Evolutionary conservation across 2,329 filamentous ascomycete species (phyloP).

Genomic region (Pestalotiopsis sp.): DNA sequence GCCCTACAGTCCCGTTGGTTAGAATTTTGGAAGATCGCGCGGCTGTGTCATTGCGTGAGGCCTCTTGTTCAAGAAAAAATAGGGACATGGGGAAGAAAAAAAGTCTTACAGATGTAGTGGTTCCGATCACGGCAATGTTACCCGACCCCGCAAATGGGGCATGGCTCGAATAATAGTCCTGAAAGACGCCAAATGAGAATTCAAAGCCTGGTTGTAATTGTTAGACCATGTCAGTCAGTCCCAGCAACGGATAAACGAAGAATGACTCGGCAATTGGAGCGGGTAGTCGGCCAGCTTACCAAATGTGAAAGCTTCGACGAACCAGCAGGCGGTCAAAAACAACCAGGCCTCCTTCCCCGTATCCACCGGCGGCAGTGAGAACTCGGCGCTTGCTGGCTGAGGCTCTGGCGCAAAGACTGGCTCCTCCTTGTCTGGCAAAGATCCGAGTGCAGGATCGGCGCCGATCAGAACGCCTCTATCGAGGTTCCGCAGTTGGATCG

Average conservation of each 20-base stretch:
- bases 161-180: slow-evolving; percentile 6
- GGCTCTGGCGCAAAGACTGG: neutral
- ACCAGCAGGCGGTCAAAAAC: slow-evolving; percentile 10
- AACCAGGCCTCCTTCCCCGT: slow-evolving; percentile 6
- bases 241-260: neutral
- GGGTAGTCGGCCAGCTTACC: neutral
- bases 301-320: slow-evolving; percentile 7
- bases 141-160: neutral
- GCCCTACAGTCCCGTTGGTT: neutral
- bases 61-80: too few species aligned
- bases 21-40: too few species aligned
- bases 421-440: neutral
- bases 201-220: neutral
- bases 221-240: neutral
- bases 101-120: neutral
- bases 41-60: too few species aligned
- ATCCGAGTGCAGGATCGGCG: neutral
- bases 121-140: slow-evolving; percentile 7
- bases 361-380: slow-evolving; percentile 3
- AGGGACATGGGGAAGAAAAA: too few species aligned
- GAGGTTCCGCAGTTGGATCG: neutral
- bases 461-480: neutral
- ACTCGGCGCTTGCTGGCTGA: neutral
- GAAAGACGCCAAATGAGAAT: slow-evolving; percentile 7
- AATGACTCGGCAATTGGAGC: neutral